phyloP scores from a whole-genome alignment of 2,329 filamentous ascomycete species.

The Arachnomyces sp. region DNA sequence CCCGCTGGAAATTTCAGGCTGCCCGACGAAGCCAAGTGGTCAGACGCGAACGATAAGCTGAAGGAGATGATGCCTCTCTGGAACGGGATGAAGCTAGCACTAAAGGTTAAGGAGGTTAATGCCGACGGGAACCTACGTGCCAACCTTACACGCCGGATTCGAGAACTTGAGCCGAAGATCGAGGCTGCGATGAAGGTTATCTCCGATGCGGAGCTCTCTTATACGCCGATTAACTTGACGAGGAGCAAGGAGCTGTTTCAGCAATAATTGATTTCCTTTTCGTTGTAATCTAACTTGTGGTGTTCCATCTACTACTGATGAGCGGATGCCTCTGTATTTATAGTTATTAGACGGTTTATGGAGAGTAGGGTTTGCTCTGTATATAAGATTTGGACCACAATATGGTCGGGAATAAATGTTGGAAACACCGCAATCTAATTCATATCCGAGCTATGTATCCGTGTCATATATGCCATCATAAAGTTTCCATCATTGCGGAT shows the following conservation, averaged over 20 bases:
- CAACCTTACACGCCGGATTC: constrained; percentile 18
- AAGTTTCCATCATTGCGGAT: no score
- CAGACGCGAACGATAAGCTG: constrained; percentile 18
- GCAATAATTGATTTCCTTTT: constrained; percentile 6
- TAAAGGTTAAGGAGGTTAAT: constrained; percentile 25
- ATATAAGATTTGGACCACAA: no score
- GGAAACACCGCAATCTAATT: no score
- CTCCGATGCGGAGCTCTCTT: background rate
- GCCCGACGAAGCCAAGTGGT: constrained; percentile 16
- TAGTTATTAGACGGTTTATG: no score
- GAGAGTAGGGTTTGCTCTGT: no score
- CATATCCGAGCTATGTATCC: no score
- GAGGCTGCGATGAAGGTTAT: constrained; percentile 20
- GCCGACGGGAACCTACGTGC: constrained; percentile 17
- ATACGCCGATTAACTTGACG: background rate
- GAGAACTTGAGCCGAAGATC: constrained; percentile 47
- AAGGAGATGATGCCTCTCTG: constrained; percentile 29
- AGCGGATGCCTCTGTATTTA: no score
- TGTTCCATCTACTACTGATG: no score
- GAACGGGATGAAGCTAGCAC: constrained; percentile 34
- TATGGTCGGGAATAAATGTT: no score
- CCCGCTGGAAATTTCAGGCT: constrained; percentile 17
- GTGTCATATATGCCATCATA: no score
- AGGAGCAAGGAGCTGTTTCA: constrained; percentile 5
- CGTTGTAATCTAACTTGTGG: no score